phyloP scores from a whole-genome alignment of 306 rosid genomes.

The Begonia masoniana region DNA sequence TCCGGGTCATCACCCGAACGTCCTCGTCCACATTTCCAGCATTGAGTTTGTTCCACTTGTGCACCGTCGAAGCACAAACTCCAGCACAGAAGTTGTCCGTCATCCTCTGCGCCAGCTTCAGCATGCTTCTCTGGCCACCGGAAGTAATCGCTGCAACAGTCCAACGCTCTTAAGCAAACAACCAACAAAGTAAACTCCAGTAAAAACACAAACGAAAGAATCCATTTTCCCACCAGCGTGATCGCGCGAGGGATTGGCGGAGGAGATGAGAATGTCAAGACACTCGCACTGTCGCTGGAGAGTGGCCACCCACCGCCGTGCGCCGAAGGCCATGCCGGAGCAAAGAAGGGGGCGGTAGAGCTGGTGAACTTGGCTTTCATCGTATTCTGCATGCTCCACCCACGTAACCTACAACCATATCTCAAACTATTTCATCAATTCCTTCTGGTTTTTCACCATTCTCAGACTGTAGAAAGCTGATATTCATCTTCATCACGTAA shows the following conservation, averaged over 20 bases:
- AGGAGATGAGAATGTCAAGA: conserved; percentile 76
- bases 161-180: no score
- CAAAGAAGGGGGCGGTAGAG: conserved; percentile 50
- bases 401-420: conserved; percentile 63
- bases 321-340: conserved; percentile 85
- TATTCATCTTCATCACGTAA: no score
- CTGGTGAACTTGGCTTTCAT: conserved; percentile 67
- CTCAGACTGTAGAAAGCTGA: no score
- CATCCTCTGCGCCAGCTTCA: conserved; percentile 92
- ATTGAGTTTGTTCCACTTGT: conserved; percentile 82
- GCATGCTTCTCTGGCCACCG: conserved; percentile 73
- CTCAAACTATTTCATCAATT: no score
- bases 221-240: conserved; percentile 3
- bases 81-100: conserved; percentile 90
- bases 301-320: conserved; percentile 78
- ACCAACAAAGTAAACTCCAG: no score
- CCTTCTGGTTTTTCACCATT: no score
- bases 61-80: conserved; percentile 72
- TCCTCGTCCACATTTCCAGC: conserved; percentile 54
- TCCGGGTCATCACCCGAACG: conserved; percentile 79
- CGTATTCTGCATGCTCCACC: conserved; percentile 94
- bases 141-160: conserved; percentile 27
- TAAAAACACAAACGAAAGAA: no score
- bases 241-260: conserved; percentile 45
- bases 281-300: conserved; percentile 88